Evolutionary conservation across 768 basidiomycete species (phyloP).

Genomic region (Termitomyces sp.): DNA sequence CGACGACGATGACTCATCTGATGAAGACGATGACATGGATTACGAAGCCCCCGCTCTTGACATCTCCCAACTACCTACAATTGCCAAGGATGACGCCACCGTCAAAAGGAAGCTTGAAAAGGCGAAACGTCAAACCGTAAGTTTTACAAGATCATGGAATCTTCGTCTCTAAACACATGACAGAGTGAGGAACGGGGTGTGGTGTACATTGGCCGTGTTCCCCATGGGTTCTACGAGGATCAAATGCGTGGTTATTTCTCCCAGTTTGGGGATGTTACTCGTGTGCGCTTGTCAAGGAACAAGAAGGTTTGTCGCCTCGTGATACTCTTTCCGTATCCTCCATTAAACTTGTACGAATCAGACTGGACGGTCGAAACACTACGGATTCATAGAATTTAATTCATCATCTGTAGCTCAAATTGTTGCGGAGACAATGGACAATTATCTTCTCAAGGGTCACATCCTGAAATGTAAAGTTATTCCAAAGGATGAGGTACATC

Average conservation of each 20-base stretch:
- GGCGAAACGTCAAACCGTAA: conserved; percentile 62
- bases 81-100: conserved; percentile 82
- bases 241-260: conserved; percentile 90
- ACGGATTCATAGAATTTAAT: conserved; percentile 93
- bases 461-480: conserved; percentile 88
- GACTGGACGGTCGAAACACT: conserved; percentile 97
- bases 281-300: conserved; percentile 87
- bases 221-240: conserved; percentile 97
- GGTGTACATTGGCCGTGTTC: conserved; percentile 84
- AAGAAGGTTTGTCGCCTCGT: conserved; percentile 57
- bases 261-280: conserved; percentile 89
- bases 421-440: conserved; percentile 98
- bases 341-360: conserved; percentile 21
- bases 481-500: conserved; percentile 86
- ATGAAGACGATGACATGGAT: conserved; percentile 54
- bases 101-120: conserved; percentile 63
- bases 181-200: conserved; percentile 59
- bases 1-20: conserved; percentile 74
- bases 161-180: too few relatives aligned
- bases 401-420: conserved; percentile 88
- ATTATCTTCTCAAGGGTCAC: conserved; percentile 93
- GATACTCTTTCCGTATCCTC: neutral
- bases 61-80: conserved; percentile 70
- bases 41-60: conserved; percentile 54
- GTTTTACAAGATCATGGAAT: conserved; percentile 18